Evolutionary conservation across 768 basidiomycete genomes (phyloP).

Genomic region (Mycena indigotica): DNA sequence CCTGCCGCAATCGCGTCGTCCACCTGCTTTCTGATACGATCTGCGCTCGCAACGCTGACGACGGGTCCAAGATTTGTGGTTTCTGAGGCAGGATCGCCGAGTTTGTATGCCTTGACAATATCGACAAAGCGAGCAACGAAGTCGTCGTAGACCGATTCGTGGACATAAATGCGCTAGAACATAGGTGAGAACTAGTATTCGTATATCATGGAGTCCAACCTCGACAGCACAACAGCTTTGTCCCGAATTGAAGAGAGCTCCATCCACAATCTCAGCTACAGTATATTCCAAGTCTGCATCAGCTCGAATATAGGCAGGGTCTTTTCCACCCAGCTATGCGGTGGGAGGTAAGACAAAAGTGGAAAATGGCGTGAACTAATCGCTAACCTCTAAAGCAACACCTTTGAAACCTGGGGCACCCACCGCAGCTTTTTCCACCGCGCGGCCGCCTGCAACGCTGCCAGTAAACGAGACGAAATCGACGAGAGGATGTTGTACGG

Average conservation of each 20-base stretch:
- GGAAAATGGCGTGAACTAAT: too few relatives aligned
- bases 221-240: slow-evolving; percentile 97
- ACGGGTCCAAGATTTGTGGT: slow-evolving; percentile 91
- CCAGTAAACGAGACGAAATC: slow-evolving; percentile 93
- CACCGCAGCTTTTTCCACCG: slow-evolving; percentile 72
- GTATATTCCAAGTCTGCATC: slow-evolving; percentile 88
- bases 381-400: slow-evolving; percentile 87
- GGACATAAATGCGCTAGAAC: slow-evolving; percentile 86
- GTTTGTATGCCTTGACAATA: slow-evolving; percentile 79
- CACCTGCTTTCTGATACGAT: slow-evolving; percentile 84
- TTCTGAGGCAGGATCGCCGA: slow-evolving; percentile 80
- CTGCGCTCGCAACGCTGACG: slow-evolving; percentile 83
- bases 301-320: slow-evolving; percentile 90
- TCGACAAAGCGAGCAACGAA: slow-evolving; percentile 79
- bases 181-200: not conserved
- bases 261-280: slow-evolving; percentile 86
- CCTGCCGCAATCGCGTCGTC: slow-evolving; percentile 85
- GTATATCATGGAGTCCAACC: slow-evolving; percentile 38
- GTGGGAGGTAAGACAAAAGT: too few relatives aligned
- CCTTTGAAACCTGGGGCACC: slow-evolving; percentile 76
- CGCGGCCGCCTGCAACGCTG: slow-evolving; percentile 70
- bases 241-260: slow-evolving; percentile 95
- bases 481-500: slow-evolving; percentile 65
- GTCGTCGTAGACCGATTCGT: slow-evolving; percentile 75
- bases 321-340: slow-evolving; percentile 99